Conservation (phyloP, 2,329 filamentous ascomycete genomes). For the Diplodia seriata region DNA sequence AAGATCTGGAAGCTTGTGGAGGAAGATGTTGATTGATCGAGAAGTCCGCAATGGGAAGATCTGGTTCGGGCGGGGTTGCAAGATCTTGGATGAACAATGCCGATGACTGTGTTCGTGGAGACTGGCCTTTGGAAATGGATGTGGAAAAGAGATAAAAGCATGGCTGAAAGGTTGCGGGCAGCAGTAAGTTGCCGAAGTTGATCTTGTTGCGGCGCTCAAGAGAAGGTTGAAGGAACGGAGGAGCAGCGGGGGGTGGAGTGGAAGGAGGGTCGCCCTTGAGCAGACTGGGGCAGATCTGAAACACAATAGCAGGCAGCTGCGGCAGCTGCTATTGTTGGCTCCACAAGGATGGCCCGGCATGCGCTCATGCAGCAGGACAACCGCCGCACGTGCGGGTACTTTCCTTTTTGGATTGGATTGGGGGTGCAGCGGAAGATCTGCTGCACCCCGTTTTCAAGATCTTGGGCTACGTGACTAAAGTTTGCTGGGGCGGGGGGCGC, state of each 20-base stretch:
- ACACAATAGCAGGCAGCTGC: neutral
- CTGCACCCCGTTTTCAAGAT: too few species aligned
- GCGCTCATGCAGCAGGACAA: neutral
- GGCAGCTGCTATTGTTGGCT: neutral
- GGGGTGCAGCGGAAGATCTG: too few species aligned
- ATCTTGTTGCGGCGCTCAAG: neutral
- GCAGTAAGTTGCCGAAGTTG: neutral
- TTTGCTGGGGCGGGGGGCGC: too few species aligned
- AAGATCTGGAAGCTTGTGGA: neutral
- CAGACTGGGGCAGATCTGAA: neutral
- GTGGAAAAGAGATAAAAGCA: neutral
- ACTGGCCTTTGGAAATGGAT: neutral
- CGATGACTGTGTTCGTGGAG: neutral
- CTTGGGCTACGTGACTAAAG: too few species aligned
- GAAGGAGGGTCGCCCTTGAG: neutral
- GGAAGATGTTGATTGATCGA: neutral
- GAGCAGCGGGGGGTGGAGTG: neutral
- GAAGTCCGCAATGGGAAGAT: neutral
- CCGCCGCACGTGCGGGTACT: neutral
- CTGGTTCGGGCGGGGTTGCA: neutral
- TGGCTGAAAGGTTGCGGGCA: neutral
- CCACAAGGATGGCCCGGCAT: neutral
- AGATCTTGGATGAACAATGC: neutral
- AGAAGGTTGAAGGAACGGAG: neutral
- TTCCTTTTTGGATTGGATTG: too few species aligned